Percentiles rank a stretch among this genome's conserved stretches.
These are phyloP conservation scores for Saccharomyces hybrid DNA, from an alignment of 1,139 yeast genomes.

Conservation along the genomic window DNA sequence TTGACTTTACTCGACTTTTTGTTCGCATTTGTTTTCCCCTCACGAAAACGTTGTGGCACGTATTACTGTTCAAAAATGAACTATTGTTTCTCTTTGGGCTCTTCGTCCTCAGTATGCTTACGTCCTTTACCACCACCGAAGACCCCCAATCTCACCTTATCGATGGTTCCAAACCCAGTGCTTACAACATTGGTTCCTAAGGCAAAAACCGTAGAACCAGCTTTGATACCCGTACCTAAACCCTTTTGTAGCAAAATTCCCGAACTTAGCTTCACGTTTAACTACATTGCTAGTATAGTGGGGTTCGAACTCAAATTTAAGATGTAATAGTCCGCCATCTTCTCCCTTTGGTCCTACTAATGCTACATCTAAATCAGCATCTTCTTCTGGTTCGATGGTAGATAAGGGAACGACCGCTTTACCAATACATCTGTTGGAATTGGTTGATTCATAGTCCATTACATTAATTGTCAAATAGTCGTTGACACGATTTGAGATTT, in stretches of 20 bases:
- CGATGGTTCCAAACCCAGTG: conserved; percentile 36
- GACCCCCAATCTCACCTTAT: conserved; percentile 33
- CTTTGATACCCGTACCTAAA: conserved; percentile 27
- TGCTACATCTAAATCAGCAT: conserved; percentile 45
- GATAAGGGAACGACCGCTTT: conserved; percentile 49
- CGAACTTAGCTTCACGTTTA: conserved; percentile 28
- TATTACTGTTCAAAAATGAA: not conserved
- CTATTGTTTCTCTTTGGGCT: not conserved
- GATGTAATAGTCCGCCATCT: conserved; percentile 53
- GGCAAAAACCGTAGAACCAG: conserved; percentile 30
- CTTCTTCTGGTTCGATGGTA: conserved; percentile 50
- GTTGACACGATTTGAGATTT: conserved; percentile 51
- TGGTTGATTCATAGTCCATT: conserved; percentile 88
- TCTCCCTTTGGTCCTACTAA: conserved; percentile 42
- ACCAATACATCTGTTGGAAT: conserved; percentile 74
- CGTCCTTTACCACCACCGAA: conserved; percentile 31
- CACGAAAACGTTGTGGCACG: not conserved
- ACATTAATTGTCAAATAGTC: conserved; percentile 51
- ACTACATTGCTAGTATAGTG: conserved; percentile 44
- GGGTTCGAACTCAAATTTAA: conserved; percentile 60
- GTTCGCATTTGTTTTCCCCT: not conserved
- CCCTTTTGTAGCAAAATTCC: conserved; percentile 31
- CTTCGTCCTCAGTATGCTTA: not conserved
- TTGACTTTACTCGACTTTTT: not conserved
- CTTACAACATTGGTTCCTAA: conserved; percentile 35